phyloP scores from a whole-genome alignment of 2,329 filamentous ascomycete genomes.

The Tolypocladium ophioglossoides region DNA sequence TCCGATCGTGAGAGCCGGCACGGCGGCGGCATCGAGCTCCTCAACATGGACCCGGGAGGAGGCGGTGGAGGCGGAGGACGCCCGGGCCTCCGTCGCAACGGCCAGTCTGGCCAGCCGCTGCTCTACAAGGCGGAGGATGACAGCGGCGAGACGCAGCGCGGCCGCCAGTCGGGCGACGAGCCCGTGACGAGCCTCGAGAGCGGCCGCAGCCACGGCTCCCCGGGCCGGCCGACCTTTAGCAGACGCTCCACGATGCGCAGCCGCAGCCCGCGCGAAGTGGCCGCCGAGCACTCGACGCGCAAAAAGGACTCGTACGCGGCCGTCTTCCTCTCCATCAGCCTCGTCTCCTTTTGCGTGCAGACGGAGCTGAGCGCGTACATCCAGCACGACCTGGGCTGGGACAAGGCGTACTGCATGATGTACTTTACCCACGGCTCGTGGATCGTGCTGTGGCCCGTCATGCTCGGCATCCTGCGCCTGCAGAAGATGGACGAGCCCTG shows the following conservation, averaged over 20 bases:
- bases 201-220: slow-evolving; percentile 12
- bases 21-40: slow-evolving; percentile 10
- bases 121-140: slow-evolving; percentile 9
- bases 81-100: slow-evolving; percentile 5
- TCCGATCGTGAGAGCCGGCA: slow-evolving; percentile 13
- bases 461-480: slow-evolving; percentile 69
- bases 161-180: slow-evolving; percentile 4
- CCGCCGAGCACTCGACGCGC: slow-evolving; percentile 39
- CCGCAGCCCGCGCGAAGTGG: slow-evolving; percentile 52
- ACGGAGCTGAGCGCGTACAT: slow-evolving; percentile 95
- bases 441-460: slow-evolving; percentile 77
- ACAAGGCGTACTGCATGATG: slow-evolving; percentile 99
- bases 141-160: slow-evolving; percentile 14
- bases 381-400: slow-evolving; percentile 83
- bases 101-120: slow-evolving; percentile 8
- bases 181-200: slow-evolving; percentile 8
- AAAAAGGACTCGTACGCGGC: slow-evolving; percentile 81
- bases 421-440: slow-evolving; percentile 95
- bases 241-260: slow-evolving; percentile 62
- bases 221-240: slow-evolving; percentile 16
- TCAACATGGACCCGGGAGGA: slow-evolving; percentile 23
- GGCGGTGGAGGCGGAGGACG: slow-evolving; percentile 17
- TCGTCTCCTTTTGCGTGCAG: slow-evolving; percentile 85
- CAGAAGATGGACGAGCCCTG: slow-evolving; percentile 73
- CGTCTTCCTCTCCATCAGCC: slow-evolving; percentile 70